Base-by-base conservation (phyloP, 805 yeast species). In the Pichia deserticola region DNA sequence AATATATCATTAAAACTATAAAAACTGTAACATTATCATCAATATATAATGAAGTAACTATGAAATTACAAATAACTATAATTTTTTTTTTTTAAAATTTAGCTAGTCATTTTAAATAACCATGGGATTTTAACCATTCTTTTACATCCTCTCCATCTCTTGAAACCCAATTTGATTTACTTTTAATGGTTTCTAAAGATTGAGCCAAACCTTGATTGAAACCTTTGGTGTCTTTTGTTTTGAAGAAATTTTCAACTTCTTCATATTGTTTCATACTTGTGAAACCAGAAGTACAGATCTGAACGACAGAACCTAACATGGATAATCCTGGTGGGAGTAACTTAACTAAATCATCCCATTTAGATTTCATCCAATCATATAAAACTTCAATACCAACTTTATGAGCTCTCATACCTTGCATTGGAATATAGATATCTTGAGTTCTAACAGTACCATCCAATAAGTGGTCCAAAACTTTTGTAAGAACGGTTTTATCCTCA, bases 251-350 rank as follows among this genome's bases (percentile, higher is more conserved):
- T 49, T 68, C 69, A 47, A 79, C 68, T 46, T 72, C 75, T n/a
- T 64, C 60, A 45, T 65, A 63, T 54, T 68, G 74, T 36, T 69
- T 71, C 57, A 58, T 59, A 20, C 73, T 57, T 35, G 75, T 72
- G 53, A 72, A 71, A 40, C 63, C 69, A 50, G 56, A 69, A 42
- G 86, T 76, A 44, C 82, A 69, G 36, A 85, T 54, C 34, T 75
- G 72, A 38, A 92, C 85, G 51, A 93, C 82, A 20, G 83, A 73
- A 25, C 92, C 85, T 59, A 92, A 73, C 87, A 89, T 80, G 28
- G 89, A 75, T 55, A 84, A 75, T 11, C 88, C 84, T 13, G 95
- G 88, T 46, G 97, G 96, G 63, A 89, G 76, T 60, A 76, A 71
- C 64, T 79, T 75, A 58, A 69, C 68, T 52, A 92, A 62, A 42